These are phyloP conservation scores for Cicer arietinum DNA, from an alignment of 306 rosid species.

Conservation along the genomic window DNA sequence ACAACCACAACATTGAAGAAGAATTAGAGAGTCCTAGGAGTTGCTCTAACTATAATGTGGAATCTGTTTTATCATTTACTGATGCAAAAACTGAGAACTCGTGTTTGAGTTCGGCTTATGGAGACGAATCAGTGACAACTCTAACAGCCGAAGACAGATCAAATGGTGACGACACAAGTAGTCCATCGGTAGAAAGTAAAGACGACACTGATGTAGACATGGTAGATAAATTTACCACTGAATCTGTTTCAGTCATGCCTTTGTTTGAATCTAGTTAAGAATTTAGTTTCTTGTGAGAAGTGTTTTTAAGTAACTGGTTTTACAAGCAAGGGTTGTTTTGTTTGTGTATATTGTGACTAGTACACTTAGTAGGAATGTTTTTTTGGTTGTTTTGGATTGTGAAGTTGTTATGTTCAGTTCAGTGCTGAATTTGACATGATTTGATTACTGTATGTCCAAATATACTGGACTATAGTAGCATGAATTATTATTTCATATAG, in stretches of 20 bases:
- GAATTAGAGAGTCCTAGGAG: conserved; percentile 52
- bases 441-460: conserved; percentile 44
- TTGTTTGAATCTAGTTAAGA: conserved; percentile 53
- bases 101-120: conserved; percentile 48
- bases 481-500: conserved; percentile 28
- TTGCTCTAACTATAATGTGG: conserved; percentile 53
- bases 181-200: conserved; percentile 54
- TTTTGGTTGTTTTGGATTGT: conserved; percentile 59
- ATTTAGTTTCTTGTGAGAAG: conserved; percentile 25
- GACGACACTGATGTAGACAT: conserved; percentile 52
- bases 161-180: conserved; percentile 44
- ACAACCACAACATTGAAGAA: conserved; percentile 54
- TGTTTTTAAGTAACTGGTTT: conserved; percentile 47
- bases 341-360: conserved; percentile 57
- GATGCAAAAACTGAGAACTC: conserved; percentile 61
- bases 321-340: conserved; percentile 50
- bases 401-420: conserved; percentile 66
- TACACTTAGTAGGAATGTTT: conserved; percentile 43
- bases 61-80: conserved; percentile 49
- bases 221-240: conserved; percentile 49
- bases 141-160: conserved; percentile 44
- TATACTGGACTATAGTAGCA: conserved; percentile 39
- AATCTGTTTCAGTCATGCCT: conserved; percentile 46
- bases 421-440: conserved; percentile 72
- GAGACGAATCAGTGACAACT: conserved; percentile 51